Conservation (phyloP, 2,329 filamentous ascomycete genomes). For the Exophiala viscosa region DNA sequence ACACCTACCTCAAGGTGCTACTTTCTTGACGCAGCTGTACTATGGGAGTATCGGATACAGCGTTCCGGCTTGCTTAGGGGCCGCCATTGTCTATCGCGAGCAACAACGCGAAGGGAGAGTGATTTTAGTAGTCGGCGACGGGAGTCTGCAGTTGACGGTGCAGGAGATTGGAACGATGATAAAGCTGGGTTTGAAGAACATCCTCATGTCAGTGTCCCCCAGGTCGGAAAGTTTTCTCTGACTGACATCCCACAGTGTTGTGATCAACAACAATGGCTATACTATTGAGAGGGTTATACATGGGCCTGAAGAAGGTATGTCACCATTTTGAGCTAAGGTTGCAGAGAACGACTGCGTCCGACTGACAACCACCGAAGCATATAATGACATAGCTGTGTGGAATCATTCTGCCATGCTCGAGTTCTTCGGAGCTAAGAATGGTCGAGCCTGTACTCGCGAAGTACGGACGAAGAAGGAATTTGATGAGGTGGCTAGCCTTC, state of each 20-base stretch:
- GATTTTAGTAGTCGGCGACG: slow-evolving; percentile 25
- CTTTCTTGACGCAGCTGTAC: slow-evolving; percentile 24
- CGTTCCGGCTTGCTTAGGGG: slow-evolving; percentile 20
- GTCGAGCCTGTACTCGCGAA: background rate
- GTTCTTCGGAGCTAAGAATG: slow-evolving; percentile 12
- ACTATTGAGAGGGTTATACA: slow-evolving; percentile 27
- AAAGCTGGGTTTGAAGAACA: slow-evolving; percentile 19
- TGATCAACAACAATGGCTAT: slow-evolving; percentile 27
- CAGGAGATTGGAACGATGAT: slow-evolving; percentile 28
- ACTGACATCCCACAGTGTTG: background rate
- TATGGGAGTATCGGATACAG: slow-evolving; percentile 27
- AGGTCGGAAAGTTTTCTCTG: background rate
- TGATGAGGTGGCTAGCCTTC: background rate
- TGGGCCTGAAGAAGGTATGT: slow-evolving; percentile 10
- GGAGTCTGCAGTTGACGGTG: slow-evolving; percentile 26
- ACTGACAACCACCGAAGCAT: background rate
- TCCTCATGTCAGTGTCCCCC: slow-evolving; percentile 13
- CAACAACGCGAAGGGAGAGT: slow-evolving; percentile 16
- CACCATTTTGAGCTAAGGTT: background rate
- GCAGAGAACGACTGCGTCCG: background rate
- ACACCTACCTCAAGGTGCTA: slow-evolving; percentile 17
- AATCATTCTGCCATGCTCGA: slow-evolving; percentile 21
- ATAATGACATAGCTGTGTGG: slow-evolving; percentile 26
- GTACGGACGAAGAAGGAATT: background rate
- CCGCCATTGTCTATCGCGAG: slow-evolving; percentile 20